These are phyloP conservation scores for Bipolaris oryzae DNA, from an alignment of 2,329 filamentous ascomycete genomes.

Conservation along the genomic window DNA sequence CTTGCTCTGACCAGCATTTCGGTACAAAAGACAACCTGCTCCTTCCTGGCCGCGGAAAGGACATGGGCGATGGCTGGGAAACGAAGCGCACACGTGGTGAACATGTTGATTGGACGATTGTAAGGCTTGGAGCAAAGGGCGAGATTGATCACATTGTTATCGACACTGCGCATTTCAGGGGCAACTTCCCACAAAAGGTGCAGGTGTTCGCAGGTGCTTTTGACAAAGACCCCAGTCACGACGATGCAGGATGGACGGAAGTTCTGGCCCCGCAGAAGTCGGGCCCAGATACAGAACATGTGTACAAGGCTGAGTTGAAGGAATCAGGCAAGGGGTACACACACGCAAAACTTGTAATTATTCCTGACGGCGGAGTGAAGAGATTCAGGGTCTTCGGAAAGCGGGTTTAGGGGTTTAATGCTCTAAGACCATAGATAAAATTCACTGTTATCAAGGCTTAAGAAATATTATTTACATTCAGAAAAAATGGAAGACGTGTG, in stretches of 20 bases:
- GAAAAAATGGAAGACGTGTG: no score
- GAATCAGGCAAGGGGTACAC: constrained; percentile 68
- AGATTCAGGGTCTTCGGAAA: constrained; percentile 77
- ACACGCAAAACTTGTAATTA: constrained; percentile 88
- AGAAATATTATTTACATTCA: no score
- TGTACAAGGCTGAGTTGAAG: constrained; percentile 57
- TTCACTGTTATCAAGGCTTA: not conserved
- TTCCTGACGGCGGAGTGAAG: constrained; percentile 93
- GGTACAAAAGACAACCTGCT: constrained; percentile 80
- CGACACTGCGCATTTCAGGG: constrained; percentile 82
- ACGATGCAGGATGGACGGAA: constrained; percentile 68
- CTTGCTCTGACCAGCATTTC: constrained; percentile 84
- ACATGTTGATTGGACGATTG: constrained; percentile 82
- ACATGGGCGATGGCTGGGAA: constrained; percentile 92
- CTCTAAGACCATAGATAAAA: not conserved
- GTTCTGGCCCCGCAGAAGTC: constrained; percentile 71
- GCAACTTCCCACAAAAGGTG: constrained; percentile 81
- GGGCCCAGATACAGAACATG: constrained; percentile 74
- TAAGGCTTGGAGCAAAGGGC: constrained; percentile 71
- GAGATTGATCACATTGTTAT: constrained; percentile 71
- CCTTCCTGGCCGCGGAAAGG: constrained; percentile 76
- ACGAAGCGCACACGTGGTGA: constrained; percentile 74
- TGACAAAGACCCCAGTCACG: constrained; percentile 62
- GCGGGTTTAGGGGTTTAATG: constrained; percentile 20
- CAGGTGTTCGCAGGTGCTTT: constrained; percentile 67